Evolutionary conservation across 441 rosid genomes (phyloP), one percentile per base, ranked within the genome.

Genomic region (Populus hybrid): DNA sequence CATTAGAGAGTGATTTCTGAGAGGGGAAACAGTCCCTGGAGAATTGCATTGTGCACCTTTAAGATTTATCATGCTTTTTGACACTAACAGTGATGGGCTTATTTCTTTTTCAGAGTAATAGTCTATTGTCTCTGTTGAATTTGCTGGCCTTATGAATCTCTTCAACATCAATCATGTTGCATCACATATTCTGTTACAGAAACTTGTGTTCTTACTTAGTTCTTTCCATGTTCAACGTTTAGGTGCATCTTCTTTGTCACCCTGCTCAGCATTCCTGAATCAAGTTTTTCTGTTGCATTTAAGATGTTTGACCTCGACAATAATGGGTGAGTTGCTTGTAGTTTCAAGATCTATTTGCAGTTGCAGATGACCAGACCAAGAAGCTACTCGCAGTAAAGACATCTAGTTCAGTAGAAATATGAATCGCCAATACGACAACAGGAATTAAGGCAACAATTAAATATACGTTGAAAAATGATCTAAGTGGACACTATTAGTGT

Each of bases 211-310:
- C 61, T 34, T 77, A 73, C 26, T 53, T 53, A 1, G 40, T 3
- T 18, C 11, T 21, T 28, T 26, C n/a, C 63, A 21, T 18, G 70
- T 65, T n/a, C 65, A 63, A 34, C 76, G 75, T 40, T 66, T 92
- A 94, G 98, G 93, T 92, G 92, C 79, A 93, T 92, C 76, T 95
- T 95, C 83, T 93, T 92, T 76, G 92, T 93, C 69, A 95, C 97
- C 3, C 84, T 95, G 69, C 95, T 95, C 79, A 86, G 96, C 87
- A 92, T 91, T 71, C 99, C 98, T 5, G 96, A 93, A 81, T 89
- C 98, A 38, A 87, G 94, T 84, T 93, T 92, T 69, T 85, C 94
- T 0, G 85, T 91, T 23, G 88, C 97, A 59, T 95, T 95, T 87
- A 95, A 90, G 78, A 95, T 95, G 99, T 95, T 95, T 83, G 99